Conservation (phyloP, 2,329 filamentous ascomycete species). For the Aspergillus carbonarius region DNA sequence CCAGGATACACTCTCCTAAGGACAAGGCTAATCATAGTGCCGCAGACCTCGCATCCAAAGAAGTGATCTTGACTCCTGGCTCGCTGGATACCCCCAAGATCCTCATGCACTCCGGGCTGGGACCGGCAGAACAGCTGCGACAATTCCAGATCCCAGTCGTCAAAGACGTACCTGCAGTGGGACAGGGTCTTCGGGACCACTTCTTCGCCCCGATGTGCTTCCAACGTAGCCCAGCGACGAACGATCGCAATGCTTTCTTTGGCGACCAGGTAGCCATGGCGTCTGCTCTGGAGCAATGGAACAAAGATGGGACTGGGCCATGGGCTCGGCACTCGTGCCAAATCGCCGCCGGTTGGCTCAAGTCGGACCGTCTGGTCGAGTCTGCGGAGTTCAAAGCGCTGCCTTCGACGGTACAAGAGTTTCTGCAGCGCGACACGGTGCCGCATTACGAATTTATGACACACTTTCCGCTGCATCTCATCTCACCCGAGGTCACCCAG, state of each 20-base stretch:
- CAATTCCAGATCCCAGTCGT: constrained; percentile 44
- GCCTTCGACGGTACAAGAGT: constrained; percentile 43
- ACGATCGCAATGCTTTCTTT: constrained; percentile 50
- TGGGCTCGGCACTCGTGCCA: constrained; percentile 34
- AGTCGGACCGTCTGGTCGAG: constrained; percentile 41
- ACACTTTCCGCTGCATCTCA: constrained; percentile 47
- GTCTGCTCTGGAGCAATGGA: constrained; percentile 51
- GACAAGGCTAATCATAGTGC: neutral
- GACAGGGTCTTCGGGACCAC: constrained; percentile 50
- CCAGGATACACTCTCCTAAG: neutral
- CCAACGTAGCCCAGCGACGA: constrained; percentile 42
- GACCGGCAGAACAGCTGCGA: constrained; percentile 43
- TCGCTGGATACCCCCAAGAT: constrained; percentile 43
- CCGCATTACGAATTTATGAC: constrained; percentile 59
- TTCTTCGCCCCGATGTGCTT: constrained; percentile 33
- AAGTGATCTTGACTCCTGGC: constrained; percentile 44
- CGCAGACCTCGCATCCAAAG: constrained; percentile 35
- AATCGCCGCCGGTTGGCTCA: constrained; percentile 41
- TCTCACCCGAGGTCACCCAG: constrained; percentile 39
- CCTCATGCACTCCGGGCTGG: constrained; percentile 51
- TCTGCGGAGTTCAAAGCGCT: constrained; percentile 54
- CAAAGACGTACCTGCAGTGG: constrained; percentile 43
- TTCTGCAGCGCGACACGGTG: constrained; percentile 51
- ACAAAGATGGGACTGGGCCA: constrained; percentile 40
- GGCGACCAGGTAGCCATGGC: constrained; percentile 42